These are phyloP conservation scores for Xerocomellus dryophilus DNA, from an alignment of 768 basidiomycete species.

Conservation along the genomic window DNA sequence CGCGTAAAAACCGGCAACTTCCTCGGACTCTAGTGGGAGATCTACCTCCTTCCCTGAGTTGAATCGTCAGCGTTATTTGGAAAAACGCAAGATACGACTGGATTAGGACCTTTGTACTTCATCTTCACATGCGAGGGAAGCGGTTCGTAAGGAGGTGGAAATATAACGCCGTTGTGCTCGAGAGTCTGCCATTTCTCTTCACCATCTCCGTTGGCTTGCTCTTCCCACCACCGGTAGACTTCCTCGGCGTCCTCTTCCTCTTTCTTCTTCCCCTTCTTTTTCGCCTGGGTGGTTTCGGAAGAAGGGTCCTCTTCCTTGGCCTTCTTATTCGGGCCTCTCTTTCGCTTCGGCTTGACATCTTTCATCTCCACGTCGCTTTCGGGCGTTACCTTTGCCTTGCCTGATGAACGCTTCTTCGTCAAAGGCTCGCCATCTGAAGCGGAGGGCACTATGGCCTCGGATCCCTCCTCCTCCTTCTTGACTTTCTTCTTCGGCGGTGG, in stretches of 20 bases:
- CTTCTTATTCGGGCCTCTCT: constrained; percentile 52
- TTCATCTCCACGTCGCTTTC: constrained; percentile 49
- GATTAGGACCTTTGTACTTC: constrained; percentile 82
- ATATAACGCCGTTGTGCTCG: constrained; percentile 91
- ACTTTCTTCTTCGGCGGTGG: constrained; percentile 64
- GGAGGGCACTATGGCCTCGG: constrained; percentile 16
- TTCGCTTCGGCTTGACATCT: constrained; percentile 42
- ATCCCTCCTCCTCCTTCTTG: constrained; percentile 54
- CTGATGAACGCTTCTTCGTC: constrained; percentile 22
- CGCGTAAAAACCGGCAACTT: constrained; percentile 95
- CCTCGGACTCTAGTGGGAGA: constrained; percentile 84
- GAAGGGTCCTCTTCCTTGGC: constrained; percentile 43
- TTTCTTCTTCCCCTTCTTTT: constrained; percentile 55
- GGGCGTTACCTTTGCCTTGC: constrained; percentile 41
- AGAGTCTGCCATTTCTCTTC: constrained; percentile 92
- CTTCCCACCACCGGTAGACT: constrained; percentile 87
- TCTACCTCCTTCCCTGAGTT: constrained; percentile 68
- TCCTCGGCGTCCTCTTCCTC: constrained; percentile 63
- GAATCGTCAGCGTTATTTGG: constrained; percentile 15
- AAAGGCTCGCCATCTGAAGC: constrained; percentile 37
- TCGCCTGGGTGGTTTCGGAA: constrained; percentile 47
- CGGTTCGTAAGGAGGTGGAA: constrained; percentile 91
- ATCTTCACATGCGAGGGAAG: constrained; percentile 83
- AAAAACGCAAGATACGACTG: constrained; percentile 9
- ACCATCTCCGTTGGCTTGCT: constrained; percentile 68